Percentiles rank a stretch among this genome's conserved stretches.
phyloP scores from a whole-genome alignment of 805 yeast genomes.

The Wickerhamiella sorbophila region DNA sequence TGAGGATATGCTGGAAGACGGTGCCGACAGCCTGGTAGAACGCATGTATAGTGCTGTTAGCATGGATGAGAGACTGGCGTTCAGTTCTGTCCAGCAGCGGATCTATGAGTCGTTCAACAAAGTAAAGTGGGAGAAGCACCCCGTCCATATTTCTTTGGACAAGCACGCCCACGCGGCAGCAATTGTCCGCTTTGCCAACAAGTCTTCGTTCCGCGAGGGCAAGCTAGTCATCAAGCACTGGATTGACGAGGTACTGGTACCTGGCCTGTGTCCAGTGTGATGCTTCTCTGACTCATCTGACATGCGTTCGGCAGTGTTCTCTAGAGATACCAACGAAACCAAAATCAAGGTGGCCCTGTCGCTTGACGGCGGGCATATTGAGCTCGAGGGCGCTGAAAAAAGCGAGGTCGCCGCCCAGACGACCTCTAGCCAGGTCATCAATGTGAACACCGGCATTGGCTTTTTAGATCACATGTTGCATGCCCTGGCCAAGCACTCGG shows the following conservation, averaged over 20 bases:
- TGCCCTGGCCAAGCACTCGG: conserved; percentile 91
- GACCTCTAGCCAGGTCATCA: conserved; percentile 57
- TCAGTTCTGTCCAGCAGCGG: conserved; percentile 29
- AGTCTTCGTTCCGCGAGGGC: conserved; percentile 52
- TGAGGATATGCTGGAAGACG: conserved; percentile 11
- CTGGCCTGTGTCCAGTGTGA: background rate
- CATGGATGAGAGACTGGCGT: conserved; percentile 13
- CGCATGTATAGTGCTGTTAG: conserved; percentile 12
- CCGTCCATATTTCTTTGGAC: conserved; percentile 52
- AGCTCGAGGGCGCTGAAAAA: conserved; percentile 37
- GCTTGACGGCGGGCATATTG: conserved; percentile 72
- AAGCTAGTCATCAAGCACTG: conserved; percentile 52
- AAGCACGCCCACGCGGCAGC: conserved; percentile 70
- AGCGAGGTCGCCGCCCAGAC: conserved; percentile 45
- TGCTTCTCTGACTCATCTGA: background rate
- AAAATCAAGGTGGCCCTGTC: conserved; percentile 74
- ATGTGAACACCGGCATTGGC: conserved; percentile 84
- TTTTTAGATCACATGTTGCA: conserved; percentile 95
- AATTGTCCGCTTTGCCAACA: conserved; percentile 46
- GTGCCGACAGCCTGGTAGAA: conserved; percentile 18
- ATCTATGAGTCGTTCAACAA: conserved; percentile 46
- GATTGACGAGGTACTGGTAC: conserved; percentile 31
- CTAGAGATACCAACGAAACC: conserved; percentile 81
- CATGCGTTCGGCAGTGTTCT: conserved; percentile 32
- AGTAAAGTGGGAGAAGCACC: conserved; percentile 54